Percentiles rank a stretch among this genome's conserved stretches.
Evolutionary conservation across 495 filamentous ascomycete genomes (phyloP).

Genomic region (Bombardia bombarda): DNA sequence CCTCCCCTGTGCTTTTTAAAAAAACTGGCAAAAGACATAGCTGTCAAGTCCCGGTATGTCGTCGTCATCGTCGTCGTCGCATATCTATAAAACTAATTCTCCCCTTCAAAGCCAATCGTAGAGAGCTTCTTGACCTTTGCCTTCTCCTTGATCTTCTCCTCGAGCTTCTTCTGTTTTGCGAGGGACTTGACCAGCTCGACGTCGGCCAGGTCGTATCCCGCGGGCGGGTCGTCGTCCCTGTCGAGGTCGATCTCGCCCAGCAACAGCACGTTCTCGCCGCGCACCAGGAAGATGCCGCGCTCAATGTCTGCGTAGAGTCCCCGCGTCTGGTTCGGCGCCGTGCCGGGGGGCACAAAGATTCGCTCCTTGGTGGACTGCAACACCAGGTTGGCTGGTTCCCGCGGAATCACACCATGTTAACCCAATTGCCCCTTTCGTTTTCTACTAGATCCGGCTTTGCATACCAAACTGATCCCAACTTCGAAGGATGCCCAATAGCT

Average conservation of each 20-base stretch:
- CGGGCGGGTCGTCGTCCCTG: constrained; percentile 81
- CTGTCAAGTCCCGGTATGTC: constrained; percentile 2
- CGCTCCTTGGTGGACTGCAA: constrained; percentile 87
- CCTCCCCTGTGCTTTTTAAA: background rate
- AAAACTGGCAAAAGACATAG: too few species aligned
- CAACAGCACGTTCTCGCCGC: constrained; percentile 88
- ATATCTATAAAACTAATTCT: constrained; percentile 75
- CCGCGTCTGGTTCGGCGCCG: constrained; percentile 16
- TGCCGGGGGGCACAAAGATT: constrained; percentile 53
- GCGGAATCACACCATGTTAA: background rate
- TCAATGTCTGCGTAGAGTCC: constrained; percentile 68
- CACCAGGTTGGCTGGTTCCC: constrained; percentile 71
- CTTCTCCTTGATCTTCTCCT: constrained; percentile 67
- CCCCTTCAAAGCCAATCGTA: constrained; percentile 78
- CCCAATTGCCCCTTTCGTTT: background rate
- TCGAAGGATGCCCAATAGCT: constrained; percentile 82
- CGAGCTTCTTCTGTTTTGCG: constrained; percentile 57
- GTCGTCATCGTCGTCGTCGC: constrained; percentile 51
- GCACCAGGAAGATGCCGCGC: constrained; percentile 78
- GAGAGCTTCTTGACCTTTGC: constrained; percentile 57
- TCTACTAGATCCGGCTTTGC: constrained; percentile 8
- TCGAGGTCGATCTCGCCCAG: constrained; percentile 95
- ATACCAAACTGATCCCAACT: constrained; percentile 98
- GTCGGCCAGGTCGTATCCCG: constrained; percentile 57
- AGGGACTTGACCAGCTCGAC: constrained; percentile 62